Evolutionary conservation across 2,329 filamentous ascomycete species (phyloP).

Genomic region (Aspergillus puulaauensis): DNA sequence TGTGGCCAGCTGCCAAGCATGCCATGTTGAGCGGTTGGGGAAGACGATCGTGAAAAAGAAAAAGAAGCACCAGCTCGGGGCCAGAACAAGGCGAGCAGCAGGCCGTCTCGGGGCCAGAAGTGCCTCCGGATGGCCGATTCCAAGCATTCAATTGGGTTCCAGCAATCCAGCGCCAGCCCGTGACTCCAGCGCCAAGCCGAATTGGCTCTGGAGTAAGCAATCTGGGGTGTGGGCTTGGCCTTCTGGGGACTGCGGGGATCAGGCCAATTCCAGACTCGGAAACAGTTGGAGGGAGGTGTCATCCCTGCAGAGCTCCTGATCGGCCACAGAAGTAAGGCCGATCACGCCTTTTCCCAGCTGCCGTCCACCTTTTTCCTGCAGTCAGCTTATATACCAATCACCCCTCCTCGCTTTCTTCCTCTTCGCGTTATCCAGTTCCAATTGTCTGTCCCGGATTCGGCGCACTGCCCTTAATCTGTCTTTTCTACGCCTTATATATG

Average conservation of each 20-base stretch:
- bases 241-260: conserved; percentile 3
- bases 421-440: not conserved
- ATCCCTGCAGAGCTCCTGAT: not conserved
- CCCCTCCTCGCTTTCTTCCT: not conserved
- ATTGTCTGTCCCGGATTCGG: not conserved
- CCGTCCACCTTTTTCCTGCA: not conserved
- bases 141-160: not conserved
- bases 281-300: not conserved
- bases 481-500: too few relatives aligned
- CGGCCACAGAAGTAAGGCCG: conserved; percentile 3
- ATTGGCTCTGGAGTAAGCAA: conserved; percentile 2
- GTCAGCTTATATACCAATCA: not conserved
- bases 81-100: not conserved
- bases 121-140: not conserved
- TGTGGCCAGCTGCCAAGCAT: not conserved
- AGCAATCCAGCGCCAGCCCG: not conserved
- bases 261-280: not conserved
- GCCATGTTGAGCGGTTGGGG: not conserved
- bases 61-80: too few relatives aligned
- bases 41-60: not conserved
- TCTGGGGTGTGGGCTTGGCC: not conserved
- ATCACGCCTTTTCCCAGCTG: not conserved
- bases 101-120: not conserved
- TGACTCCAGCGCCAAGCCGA: not conserved
- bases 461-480: not conserved